Evolutionary conservation across 2,329 filamentous ascomycete species (phyloP).

Genomic region (Pestalotiopsis sp.): DNA sequence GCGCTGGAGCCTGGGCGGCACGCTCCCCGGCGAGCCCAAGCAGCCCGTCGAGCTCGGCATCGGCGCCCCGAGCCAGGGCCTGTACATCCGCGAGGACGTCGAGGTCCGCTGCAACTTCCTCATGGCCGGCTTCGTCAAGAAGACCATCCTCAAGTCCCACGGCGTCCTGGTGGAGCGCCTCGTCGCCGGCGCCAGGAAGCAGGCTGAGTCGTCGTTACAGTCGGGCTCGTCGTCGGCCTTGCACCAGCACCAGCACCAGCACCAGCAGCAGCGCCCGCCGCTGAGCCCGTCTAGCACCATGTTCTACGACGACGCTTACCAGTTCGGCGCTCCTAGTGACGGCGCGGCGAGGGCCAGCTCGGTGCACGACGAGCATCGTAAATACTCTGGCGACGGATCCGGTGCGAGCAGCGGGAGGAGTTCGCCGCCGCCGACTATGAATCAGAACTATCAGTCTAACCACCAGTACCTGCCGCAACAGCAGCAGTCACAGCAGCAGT

Average conservation of each 20-base stretch:
- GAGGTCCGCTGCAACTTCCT: constrained; percentile 80
- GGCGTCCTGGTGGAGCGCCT: constrained; percentile 67
- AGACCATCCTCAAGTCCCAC: constrained; percentile 77
- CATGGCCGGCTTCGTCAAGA: constrained; percentile 76
- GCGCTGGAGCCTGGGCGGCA: constrained; percentile 76
- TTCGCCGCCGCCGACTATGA: background rate
- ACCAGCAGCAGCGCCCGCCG: constrained; percentile 40
- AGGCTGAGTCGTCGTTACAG: background rate
- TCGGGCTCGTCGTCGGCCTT: constrained; percentile 40
- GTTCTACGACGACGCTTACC: background rate
- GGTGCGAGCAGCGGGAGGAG: background rate
- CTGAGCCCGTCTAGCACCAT: constrained; percentile 51
- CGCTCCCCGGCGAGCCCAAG: constrained; percentile 67
- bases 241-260: constrained; percentile 58
- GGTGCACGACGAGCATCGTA: constrained; percentile 1
- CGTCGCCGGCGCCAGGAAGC: constrained; percentile 26
- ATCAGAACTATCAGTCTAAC: background rate
- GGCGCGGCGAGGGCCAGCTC: background rate
- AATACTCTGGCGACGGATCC: background rate
- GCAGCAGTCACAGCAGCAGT: background rate
- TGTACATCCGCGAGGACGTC: constrained; percentile 84
- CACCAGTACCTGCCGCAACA: background rate
- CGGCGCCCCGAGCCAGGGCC: constrained; percentile 63
- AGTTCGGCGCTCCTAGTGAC: background rate
- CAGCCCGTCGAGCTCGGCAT: constrained; percentile 67